These are phyloP conservation scores for Tolypocladium amazonense DNA, from an alignment of 2,329 filamentous ascomycete genomes.

Conservation along the genomic window DNA sequence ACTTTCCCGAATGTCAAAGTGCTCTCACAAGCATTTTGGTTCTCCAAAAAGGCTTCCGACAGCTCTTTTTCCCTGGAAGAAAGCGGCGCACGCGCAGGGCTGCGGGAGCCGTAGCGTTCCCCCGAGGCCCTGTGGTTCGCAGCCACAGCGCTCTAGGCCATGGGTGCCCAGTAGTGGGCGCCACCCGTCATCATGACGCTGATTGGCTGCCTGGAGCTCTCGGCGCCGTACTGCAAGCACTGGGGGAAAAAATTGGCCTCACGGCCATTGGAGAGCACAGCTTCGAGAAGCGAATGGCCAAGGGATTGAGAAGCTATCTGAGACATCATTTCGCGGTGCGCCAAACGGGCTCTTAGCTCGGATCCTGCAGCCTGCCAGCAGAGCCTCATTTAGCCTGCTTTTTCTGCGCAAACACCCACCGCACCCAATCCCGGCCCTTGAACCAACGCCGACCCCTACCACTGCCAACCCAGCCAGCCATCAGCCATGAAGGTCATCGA, in stretches of 20 bases:
- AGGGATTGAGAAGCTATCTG: neutral
- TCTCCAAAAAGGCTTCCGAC: no score
- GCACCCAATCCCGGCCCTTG: no score
- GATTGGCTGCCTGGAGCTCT: neutral
- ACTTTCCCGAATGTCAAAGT: no score
- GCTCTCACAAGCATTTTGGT: no score
- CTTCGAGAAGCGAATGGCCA: neutral
- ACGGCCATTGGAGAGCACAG: neutral
- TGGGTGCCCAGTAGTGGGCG: neutral
- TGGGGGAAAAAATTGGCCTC: neutral
- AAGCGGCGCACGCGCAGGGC: no score
- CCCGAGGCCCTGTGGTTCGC: neutral
- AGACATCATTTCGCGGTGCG: neutral
- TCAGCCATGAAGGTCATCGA: slow-evolving; percentile 57
- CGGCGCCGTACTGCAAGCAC: neutral
- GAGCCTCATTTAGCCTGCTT: neutral
- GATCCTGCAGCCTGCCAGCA: neutral
- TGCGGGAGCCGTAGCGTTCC: neutral
- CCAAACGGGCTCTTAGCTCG: neutral
- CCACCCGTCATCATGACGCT: neutral
- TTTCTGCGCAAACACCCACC: neutral
- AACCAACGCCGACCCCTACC: neutral
- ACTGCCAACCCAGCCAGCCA: neutral
- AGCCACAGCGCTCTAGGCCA: neutral
- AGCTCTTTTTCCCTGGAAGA: no score